A percentile compares a stretch with the other conserved stretches of the same genome.
Evolutionary conservation across 164 flowering plant genomes (phyloP).

Genomic region (Annona cherimola): DNA sequence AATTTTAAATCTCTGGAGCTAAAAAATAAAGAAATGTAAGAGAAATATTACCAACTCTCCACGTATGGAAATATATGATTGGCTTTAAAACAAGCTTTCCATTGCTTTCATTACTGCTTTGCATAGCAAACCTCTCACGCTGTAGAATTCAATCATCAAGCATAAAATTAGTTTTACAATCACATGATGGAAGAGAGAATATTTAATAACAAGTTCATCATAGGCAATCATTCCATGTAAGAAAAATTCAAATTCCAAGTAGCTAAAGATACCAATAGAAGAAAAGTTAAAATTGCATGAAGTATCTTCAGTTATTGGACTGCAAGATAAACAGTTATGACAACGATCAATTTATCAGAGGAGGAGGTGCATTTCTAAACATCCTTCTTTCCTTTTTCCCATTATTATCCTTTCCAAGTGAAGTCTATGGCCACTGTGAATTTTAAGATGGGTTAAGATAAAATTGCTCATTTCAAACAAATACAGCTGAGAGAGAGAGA

Average conservation of each 20-base stretch:
- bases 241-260: neutral
- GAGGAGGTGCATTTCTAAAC: no score
- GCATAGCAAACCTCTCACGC: constrained; percentile 64
- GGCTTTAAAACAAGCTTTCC: constrained; percentile 64
- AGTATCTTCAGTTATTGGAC: no score
- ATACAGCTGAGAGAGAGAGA: no score
- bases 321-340: no score
- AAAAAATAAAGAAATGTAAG: neutral
- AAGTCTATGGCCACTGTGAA: no score
- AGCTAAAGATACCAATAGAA: neutral
- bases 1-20: neutral
- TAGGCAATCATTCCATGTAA: neutral
- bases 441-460: no score
- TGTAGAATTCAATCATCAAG: constrained; percentile 23
- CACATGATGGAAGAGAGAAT: neutral
- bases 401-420: no score
- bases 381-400: no score
- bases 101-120: constrained; percentile 48
- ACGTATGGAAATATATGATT: constrained; percentile 73
- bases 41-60: constrained; percentile 78
- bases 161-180: neutral
- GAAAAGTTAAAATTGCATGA: neutral
- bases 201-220: neutral
- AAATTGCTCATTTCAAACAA: no score
- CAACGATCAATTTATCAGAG: no score